Evolutionary conservation across 202 grass and related monocot species (phyloP).

Genomic region (Panicum virgatum): DNA sequence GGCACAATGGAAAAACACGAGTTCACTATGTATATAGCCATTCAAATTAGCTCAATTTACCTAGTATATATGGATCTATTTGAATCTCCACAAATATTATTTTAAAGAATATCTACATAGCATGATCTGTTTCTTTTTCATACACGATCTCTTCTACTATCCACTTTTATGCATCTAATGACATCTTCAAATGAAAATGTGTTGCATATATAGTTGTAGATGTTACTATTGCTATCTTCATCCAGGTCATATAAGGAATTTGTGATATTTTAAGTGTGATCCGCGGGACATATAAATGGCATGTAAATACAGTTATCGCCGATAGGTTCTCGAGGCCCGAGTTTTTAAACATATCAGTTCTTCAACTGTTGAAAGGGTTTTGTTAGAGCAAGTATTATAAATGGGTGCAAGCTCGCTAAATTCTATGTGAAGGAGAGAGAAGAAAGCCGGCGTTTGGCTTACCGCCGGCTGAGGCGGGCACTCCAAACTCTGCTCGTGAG

Average conservation of each 20-base stretch:
- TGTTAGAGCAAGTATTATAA: too few species aligned
- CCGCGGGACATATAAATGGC: too few species aligned
- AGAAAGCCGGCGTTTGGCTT: too few species aligned
- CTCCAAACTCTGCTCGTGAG: too few species aligned
- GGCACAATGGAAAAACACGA: neutral
- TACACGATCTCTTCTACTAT: neutral
- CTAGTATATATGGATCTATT: neutral
- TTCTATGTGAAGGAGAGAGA: too few species aligned
- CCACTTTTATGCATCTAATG: neutral
- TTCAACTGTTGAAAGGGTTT: neutral
- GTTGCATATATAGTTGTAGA: neutral
- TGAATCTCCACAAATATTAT: neutral
- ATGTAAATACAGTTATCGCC: too few species aligned
- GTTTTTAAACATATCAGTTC: neutral
- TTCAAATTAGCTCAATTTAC: neutral
- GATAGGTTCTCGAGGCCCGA: neutral
- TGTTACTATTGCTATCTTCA: neutral
- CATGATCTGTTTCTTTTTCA: neutral
- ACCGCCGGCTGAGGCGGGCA: too few species aligned
- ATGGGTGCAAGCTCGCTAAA: too few species aligned
- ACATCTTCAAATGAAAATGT: neutral
- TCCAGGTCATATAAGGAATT: neutral
- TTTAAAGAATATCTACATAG: neutral
- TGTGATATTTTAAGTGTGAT: too few species aligned
- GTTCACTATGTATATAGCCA: neutral